Evolutionary conservation across 768 basidiomycete species (phyloP).

Genomic region (Tricholoma flavovirens): DNA sequence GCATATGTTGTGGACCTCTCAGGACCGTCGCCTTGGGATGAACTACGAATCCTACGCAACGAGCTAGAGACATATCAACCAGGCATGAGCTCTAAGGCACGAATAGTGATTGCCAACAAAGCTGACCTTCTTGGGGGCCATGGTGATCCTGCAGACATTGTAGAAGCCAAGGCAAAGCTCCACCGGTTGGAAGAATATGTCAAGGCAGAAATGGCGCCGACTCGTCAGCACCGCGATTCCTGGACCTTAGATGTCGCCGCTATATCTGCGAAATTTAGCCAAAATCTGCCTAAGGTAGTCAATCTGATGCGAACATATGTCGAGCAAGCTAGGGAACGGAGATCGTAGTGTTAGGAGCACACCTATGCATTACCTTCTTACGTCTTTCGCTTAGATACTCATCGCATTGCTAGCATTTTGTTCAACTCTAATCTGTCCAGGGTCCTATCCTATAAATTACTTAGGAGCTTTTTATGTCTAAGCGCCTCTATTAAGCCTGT

Average conservation of each 20-base stretch:
- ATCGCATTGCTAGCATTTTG: not conserved
- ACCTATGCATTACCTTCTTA: not conserved
- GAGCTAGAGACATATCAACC: conserved; percentile 81
- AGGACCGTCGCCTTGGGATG: conserved; percentile 67
- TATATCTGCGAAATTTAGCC: conserved; percentile 78
- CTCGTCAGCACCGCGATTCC: conserved; percentile 8
- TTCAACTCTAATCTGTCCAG: too few relatives aligned
- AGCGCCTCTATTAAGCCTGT: too few relatives aligned
- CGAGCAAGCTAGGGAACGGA: conserved; percentile 27
- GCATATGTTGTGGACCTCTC: conserved; percentile 92
- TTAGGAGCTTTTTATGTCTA: too few relatives aligned
- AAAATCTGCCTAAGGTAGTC: conserved; percentile 73
- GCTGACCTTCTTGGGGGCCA: conserved; percentile 73
- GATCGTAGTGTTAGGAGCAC: not conserved
- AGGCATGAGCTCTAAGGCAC: conserved; percentile 70
- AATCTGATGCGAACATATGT: conserved; percentile 65
- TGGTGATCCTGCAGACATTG: conserved; percentile 41
- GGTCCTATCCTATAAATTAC: too few relatives aligned
- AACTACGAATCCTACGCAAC: conserved; percentile 63
- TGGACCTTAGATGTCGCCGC: conserved; percentile 66
- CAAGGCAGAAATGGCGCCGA: conserved; percentile 34
- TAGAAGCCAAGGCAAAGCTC: conserved; percentile 54
- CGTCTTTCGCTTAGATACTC: too few relatives aligned
- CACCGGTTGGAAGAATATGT: conserved; percentile 52
- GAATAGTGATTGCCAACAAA: conserved; percentile 91